Evolutionary conservation across 2,329 filamentous ascomycete genomes (phyloP).

Genomic region (Fusarium penzigii): DNA sequence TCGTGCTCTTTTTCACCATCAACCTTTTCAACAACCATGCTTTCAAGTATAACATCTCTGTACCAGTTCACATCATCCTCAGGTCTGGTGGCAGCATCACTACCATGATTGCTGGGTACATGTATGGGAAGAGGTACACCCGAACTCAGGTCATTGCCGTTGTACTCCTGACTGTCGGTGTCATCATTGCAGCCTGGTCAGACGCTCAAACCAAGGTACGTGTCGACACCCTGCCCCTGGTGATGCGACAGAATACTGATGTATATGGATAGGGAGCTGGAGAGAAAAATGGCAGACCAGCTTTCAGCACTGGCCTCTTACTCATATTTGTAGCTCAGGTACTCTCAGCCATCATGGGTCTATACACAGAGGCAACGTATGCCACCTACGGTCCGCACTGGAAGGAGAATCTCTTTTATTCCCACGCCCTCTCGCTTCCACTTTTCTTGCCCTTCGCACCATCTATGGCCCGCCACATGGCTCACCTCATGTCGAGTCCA

Average conservation of each 20-base stretch:
- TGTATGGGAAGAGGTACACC: conserved; percentile 85
- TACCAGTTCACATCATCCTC: conserved; percentile 95
- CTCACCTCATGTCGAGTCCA: conserved; percentile 62
- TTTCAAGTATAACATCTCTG: conserved; percentile 94
- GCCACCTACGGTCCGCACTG: conserved; percentile 82
- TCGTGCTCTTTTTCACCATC: conserved; percentile 86
- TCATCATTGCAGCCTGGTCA: conserved; percentile 85
- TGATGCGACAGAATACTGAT: too few relatives aligned
- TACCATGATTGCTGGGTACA: conserved; percentile 86
- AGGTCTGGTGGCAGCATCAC: conserved; percentile 94
- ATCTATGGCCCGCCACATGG: conserved; percentile 64
- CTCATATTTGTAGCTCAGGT: conserved; percentile 88
- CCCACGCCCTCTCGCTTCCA: conserved; percentile 72
- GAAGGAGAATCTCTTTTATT: conserved; percentile 97
- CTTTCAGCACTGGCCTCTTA: conserved; percentile 65
- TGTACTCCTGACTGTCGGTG: conserved; percentile 78
- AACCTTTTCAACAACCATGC: conserved; percentile 98
- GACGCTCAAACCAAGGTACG: conserved; percentile 81
- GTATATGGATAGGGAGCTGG: conserved; percentile 17
- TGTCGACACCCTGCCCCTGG: neutral
- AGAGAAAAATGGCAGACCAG: conserved; percentile 26
- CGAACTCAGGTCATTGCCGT: conserved; percentile 80
- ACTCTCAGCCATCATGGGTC: conserved; percentile 89
- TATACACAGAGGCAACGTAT: conserved; percentile 93
- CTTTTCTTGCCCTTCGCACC: conserved; percentile 74